A percentile compares a stretch with the other conserved stretches of the same genome.
These are phyloP conservation scores for Candida sp. DNA, from an alignment of 1,139 yeast genomes.

Conservation along the genomic window DNA sequence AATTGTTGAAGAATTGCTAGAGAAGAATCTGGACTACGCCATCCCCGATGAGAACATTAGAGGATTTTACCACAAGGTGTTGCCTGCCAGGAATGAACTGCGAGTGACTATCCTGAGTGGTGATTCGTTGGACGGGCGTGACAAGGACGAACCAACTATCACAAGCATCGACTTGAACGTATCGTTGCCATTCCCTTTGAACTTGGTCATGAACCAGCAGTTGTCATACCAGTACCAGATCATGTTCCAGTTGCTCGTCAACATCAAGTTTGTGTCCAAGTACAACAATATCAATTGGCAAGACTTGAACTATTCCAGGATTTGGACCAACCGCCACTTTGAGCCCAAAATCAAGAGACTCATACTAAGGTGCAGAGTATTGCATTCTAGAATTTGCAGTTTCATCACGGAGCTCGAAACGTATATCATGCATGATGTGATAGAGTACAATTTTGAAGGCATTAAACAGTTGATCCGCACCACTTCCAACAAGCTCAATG, in stretches of 20 bases:
- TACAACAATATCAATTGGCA: constrained; percentile 73
- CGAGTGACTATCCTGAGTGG: background rate
- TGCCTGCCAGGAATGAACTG: background rate
- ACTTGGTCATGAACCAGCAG: constrained; percentile 72
- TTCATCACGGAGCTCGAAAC: constrained; percentile 60
- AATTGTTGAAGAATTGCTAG: constrained; percentile 66
- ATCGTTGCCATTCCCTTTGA: constrained; percentile 84
- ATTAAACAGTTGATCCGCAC: constrained; percentile 33
- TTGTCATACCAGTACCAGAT: constrained; percentile 81
- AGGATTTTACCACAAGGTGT: constrained; percentile 4
- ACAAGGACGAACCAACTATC: constrained; percentile 22
- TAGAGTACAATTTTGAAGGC: constrained; percentile 57
- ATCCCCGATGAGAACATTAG: constrained; percentile 33
- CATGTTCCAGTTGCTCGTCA: constrained; percentile 71
- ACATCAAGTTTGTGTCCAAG: constrained; percentile 65
- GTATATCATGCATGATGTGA: constrained; percentile 64
- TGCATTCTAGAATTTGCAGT: constrained; percentile 66
- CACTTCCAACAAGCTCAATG: constrained; percentile 18
- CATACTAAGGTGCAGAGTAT: constrained; percentile 58
- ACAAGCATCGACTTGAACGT: constrained; percentile 64
- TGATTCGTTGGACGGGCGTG: background rate
- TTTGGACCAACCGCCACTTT: constrained; percentile 62
- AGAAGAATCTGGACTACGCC: constrained; percentile 60
- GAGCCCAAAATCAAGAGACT: constrained; percentile 52
- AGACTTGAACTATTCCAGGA: constrained; percentile 68